A percentile compares a stretch with the other conserved stretches of the same genome.
Conservation (phyloP, 164 flowering plant genomes). For the Liriodendron chinense region DNA sequence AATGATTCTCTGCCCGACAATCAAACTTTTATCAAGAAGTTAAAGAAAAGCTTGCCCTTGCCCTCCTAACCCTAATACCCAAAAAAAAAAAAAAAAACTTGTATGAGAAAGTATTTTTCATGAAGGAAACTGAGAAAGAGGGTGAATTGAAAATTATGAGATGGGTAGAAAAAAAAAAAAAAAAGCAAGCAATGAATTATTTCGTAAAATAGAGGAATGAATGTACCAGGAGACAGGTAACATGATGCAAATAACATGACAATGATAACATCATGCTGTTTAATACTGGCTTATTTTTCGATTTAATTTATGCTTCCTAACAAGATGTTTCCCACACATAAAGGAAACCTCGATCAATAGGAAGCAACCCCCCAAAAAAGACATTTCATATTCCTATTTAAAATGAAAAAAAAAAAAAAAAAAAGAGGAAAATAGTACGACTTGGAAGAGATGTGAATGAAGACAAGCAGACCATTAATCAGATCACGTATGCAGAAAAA, state of each 20-base stretch:
- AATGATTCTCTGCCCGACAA: too few relatives aligned
- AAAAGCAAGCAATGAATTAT: too few relatives aligned
- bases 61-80: too few relatives aligned
- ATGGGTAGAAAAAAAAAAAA: too few relatives aligned
- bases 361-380: not conserved
- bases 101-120: too few relatives aligned
- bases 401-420: not conserved
- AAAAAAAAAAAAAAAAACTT: too few relatives aligned
- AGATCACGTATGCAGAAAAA: not conserved
- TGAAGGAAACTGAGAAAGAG: too few relatives aligned
- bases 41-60: too few relatives aligned
- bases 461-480: slow-evolving; percentile 4
- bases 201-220: too few relatives aligned
- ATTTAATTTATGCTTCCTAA: slow-evolving; percentile 13
- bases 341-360: not conserved
- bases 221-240: slow-evolving; percentile 19
- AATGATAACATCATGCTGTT: slow-evolving; percentile 10
- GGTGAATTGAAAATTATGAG: too few relatives aligned
- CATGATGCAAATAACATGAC: slow-evolving; percentile 4
- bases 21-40: too few relatives aligned
- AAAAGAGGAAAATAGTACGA: not conserved
- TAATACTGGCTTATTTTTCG: slow-evolving; percentile 10
- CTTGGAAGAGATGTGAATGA: not conserved
- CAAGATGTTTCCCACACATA: not conserved
- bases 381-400: not conserved